Percentiles rank a stretch among this genome's conserved stretches.
These are phyloP conservation scores for Colletotrichum sublineola DNA, from an alignment of 2,329 filamentous ascomycete species.

Conservation along the genomic window DNA sequence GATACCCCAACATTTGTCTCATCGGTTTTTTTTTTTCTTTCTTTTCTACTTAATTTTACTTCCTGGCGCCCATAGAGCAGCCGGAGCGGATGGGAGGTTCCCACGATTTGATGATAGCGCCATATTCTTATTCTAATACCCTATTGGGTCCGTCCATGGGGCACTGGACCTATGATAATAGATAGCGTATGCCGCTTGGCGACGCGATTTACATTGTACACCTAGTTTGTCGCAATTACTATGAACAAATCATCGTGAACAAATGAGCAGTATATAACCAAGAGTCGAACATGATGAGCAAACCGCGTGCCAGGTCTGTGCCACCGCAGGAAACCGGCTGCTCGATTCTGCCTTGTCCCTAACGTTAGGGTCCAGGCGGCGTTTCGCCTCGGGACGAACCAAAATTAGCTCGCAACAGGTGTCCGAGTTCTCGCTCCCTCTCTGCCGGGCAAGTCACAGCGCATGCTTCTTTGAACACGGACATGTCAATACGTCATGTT, in stretches of 20 bases:
- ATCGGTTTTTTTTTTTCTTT: not conserved
- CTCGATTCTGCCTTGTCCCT: not conserved
- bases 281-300: not conserved
- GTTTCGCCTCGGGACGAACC: not conserved
- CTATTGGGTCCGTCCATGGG: not conserved
- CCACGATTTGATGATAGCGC: slow-evolving; percentile 28
- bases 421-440: not conserved
- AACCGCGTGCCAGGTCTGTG: not conserved
- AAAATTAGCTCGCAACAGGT: not conserved
- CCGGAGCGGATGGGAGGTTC: not conserved
- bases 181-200: not conserved
- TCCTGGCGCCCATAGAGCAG: not conserved
- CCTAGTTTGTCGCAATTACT: not conserved
- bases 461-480: not conserved
- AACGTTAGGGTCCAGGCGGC: too few relatives aligned
- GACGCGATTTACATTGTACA: not conserved
- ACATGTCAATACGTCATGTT: not conserved
- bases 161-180: not conserved
- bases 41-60: not conserved
- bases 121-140: slow-evolving; percentile 6
- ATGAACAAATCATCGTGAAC: not conserved
- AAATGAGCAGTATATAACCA: too few relatives aligned
- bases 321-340: not conserved
- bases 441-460: too few relatives aligned
- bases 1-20: slow-evolving; percentile 20